Percentiles rank a stretch among this genome's conserved stretches.
These are phyloP conservation scores for Eucalyptus cladocalyx DNA, from an alignment of 345 rosid genomes.

Conservation along the genomic window DNA sequence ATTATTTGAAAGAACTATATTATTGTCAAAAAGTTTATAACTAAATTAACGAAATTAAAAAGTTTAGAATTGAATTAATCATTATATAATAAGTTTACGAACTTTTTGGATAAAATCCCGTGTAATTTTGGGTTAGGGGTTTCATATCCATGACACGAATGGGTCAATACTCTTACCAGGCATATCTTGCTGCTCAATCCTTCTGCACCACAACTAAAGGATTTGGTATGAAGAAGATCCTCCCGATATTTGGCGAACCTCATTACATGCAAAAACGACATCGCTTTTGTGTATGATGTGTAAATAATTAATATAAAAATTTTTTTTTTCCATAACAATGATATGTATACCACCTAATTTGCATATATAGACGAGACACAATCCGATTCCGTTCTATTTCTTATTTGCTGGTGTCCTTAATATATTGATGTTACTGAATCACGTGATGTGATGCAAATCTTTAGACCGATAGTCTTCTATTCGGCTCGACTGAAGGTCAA, in stretches of 20 bases:
- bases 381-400: background rate
- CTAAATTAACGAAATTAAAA: background rate
- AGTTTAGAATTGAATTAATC: rapidly evolving
- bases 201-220: background rate
- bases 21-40: rapidly evolving
- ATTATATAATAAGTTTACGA: rapidly evolving
- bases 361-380: background rate
- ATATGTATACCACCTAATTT: background rate
- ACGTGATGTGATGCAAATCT: background rate
- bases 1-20: rapidly evolving
- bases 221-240: background rate
- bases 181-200: background rate
- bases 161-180: background rate
- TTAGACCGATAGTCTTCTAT: background rate
- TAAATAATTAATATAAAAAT: too few species aligned
- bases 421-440: background rate
- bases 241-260: background rate
- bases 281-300: too few species aligned
- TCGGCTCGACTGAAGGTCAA: background rate
- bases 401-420: background rate
- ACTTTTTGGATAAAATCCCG: background rate
- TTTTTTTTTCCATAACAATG: background rate
- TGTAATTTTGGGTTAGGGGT: background rate
- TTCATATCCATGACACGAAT: background rate
- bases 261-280: too few species aligned